Base-by-base conservation (phyloP, 441 rosid species). In the Gossypium lobatum region DNA sequence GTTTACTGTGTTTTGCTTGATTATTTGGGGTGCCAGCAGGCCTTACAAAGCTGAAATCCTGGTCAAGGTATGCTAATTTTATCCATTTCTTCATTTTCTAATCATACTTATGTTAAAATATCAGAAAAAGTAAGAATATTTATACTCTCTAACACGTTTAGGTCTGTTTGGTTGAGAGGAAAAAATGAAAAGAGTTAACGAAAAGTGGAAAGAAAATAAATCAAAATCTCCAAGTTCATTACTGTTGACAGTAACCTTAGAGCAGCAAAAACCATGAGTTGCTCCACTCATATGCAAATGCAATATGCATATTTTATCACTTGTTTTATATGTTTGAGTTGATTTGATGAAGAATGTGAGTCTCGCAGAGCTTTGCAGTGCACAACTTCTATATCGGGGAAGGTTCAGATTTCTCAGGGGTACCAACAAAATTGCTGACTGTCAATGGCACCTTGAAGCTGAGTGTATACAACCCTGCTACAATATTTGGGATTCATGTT, bases 11-110 rank as follows among this genome's bases (percentile, higher is more conserved):
- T 89, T 91, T 68, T 93, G 97, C 82, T 80, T 95, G 87, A 91
- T 93, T 64, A 83, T 95, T 13, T 95, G 97, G 98, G 95, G 95
- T 0, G 98, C 92, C 54, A 87, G 97, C 75, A 81, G 93, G 77
- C 93, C 97, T 80, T 91, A 80, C 84, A 93, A 91, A 73, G 89
- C 98, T 1, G 70, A 86, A 60, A 79, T 95, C 74, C 71, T 83
- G 0, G 90, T 91, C 75, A 91, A 85, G 94, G 93, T 89, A 87
- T 45, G 72, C 17, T 42, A 4, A 17, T 16, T 64, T 58, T 18
- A 52, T 26, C 34, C 39, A 16, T 7, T 37, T 48, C 11, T 7
- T 68, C 6, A 18, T 14, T 34, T 37, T 1, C 58, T 16, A 53
- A 16, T 0, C 21, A 16, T 17, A 16, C 20, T 54, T n/a, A 2